Conservation (phyloP, 805 yeast species). For the Metschnikowia aberdeeniae region DNA sequence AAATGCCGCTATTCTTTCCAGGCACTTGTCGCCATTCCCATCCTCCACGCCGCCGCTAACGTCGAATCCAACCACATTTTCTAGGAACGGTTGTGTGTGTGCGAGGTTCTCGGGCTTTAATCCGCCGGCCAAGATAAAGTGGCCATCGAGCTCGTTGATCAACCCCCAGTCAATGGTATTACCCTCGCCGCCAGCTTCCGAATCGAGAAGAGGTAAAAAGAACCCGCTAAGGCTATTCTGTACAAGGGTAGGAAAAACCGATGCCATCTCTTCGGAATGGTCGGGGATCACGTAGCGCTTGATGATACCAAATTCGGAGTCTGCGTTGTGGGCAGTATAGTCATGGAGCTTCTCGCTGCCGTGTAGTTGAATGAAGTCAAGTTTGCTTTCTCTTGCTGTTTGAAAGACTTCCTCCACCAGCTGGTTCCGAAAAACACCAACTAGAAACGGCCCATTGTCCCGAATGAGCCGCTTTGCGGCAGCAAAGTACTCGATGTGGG, state of each 20-base stretch:
- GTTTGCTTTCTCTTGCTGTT: constrained; percentile 38
- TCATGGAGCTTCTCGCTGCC: constrained; percentile 59
- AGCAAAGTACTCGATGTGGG: constrained; percentile 28
- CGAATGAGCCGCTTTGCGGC: constrained; percentile 22
- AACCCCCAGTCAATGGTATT: constrained; percentile 66
- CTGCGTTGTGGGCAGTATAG: constrained; percentile 40
- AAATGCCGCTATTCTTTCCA: constrained; percentile 56
- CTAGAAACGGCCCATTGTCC: constrained; percentile 61
- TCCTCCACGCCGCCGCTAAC: constrained; percentile 93
- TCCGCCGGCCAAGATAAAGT: constrained; percentile 85
- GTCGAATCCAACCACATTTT: constrained; percentile 83
- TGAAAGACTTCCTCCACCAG: constrained; percentile 54
- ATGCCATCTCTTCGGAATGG: constrained; percentile 40
- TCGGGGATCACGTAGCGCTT: constrained; percentile 63
- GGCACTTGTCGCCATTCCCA: constrained; percentile 68
- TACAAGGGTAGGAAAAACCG: constrained; percentile 12
- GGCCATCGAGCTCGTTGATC: constrained; percentile 22
- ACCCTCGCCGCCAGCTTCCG: constrained; percentile 93
- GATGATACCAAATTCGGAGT: constrained; percentile 56
- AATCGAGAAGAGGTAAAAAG: constrained; percentile 66
- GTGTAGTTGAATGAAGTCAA: constrained; percentile 87
- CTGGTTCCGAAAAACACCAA: constrained; percentile 91
- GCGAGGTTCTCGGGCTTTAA: constrained; percentile 69
- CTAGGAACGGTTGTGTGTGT: constrained; percentile 40
- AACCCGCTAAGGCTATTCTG: constrained; percentile 29